Base-by-base conservation (phyloP, 805 yeast species). In the Hanseniaspora meyeri region DNA sequence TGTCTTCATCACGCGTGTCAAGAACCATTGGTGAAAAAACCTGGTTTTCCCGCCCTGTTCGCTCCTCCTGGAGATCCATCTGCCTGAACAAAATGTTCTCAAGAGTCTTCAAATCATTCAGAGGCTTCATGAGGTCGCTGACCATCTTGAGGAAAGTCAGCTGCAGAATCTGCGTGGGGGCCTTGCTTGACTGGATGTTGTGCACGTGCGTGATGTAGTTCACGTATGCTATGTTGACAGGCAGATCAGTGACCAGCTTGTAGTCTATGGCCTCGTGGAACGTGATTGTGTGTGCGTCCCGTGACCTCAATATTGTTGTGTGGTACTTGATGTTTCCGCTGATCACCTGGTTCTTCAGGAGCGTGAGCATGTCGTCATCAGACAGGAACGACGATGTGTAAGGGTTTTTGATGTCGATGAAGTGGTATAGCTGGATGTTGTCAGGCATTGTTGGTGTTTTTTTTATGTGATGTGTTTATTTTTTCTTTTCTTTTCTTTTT, bases 1-100 rank as follows among this genome's bases (percentile, higher is more conserved):
- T 8, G 8, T 42, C 10, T 11, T 12, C 10, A 16, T 42, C 4
- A 24, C 29, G 31, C 3, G 17, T 12, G 14, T 24, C 9, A 2
- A 42, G 45, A 6, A 24, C 19, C 16, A 24, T 16, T 19, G 57
- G 34, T 11, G 34, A 29, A 24, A 29, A 53, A 1, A 53, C 57
- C n/a, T 53, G 57, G 14, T 38, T 20, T 9, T 31, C 42, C 24
- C 57, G 38, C 12, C 57, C 57, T 3, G 9, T 20, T 19, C 49
- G 34, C 2, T 34, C 24, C 1, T 8, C 16, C 10, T 46, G 27
- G 27, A 46, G 11, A 19, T 31, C 40, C 36, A 32, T 46, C 34
- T 46, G 49, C 12, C 34, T n/a, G n/a, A 46, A 46, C 5, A 46
- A 16, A 11, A 46, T 31, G 19, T 46, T 46, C 19, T 46, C 49